Conservation (phyloP, 139 green algal genomes). For the Tetradesmus lagerheimii region DNA sequence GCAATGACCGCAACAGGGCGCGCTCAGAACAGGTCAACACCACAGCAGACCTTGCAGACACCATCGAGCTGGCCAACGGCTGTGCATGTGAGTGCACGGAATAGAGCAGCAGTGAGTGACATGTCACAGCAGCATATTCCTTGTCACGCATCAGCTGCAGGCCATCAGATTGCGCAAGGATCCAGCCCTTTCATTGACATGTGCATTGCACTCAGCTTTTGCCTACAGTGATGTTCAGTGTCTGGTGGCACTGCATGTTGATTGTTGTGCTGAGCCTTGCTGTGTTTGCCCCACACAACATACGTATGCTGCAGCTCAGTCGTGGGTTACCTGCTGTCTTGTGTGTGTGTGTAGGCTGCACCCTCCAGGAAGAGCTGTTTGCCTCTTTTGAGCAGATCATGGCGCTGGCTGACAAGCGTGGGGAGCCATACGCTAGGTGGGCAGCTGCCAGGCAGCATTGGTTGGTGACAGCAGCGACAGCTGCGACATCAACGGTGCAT, state of each 20-base stretch:
- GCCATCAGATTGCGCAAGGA: too few relatives aligned
- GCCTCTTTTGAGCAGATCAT: slow-evolving; percentile 90
- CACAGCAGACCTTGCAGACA: slow-evolving; percentile 88
- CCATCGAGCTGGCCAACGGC: slow-evolving; percentile 94
- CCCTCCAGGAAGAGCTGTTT: slow-evolving; percentile 92
- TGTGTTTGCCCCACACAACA: neutral
- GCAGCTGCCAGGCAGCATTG: neutral
- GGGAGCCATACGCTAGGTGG: slow-evolving; percentile 80
- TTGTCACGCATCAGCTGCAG: too few relatives aligned
- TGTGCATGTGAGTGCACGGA: slow-evolving; percentile 85
- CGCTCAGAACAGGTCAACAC: slow-evolving; percentile 17
- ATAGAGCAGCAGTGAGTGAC: neutral
- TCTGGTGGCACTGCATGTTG: too few relatives aligned
- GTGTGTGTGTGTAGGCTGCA: slow-evolving; percentile 75
- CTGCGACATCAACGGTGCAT: too few relatives aligned
- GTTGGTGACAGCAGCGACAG: neutral
- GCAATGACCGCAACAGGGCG: slow-evolving; percentile 64
- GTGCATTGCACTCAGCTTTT: too few relatives aligned
- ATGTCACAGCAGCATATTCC: too few relatives aligned
- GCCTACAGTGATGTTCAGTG: too few relatives aligned
- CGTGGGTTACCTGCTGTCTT: neutral
- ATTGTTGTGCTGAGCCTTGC: too few relatives aligned
- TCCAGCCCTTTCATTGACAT: too few relatives aligned
- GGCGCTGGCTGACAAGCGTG: slow-evolving; percentile 75
- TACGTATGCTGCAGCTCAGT: neutral